These are phyloP conservation scores for Leccinum barrowsii DNA, from an alignment of 768 basidiomycete species.

Conservation along the genomic window DNA sequence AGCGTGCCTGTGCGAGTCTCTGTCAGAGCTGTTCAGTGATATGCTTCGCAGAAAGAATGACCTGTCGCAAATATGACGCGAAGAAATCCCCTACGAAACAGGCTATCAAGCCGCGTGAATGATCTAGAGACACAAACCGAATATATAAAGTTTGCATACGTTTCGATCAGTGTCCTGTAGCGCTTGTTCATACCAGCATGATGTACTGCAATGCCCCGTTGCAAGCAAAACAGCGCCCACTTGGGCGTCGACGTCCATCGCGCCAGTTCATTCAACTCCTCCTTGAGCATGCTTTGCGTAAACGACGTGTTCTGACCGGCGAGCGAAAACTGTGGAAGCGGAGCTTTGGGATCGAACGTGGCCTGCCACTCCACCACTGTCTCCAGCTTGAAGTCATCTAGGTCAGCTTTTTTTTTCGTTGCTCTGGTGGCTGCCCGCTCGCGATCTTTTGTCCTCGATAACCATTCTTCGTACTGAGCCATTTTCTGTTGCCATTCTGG, in stretches of 20 bases:
- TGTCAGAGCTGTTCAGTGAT: neutral
- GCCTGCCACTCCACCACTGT: constrained; percentile 42
- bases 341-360: constrained; percentile 55
- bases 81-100: constrained; percentile 61
- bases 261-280: constrained; percentile 41
- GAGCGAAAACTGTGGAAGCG: constrained; percentile 60
- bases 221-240: constrained; percentile 49
- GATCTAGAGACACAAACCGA: neutral
- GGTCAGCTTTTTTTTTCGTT: constrained; percentile 37
- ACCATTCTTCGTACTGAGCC: constrained; percentile 49
- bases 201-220: constrained; percentile 64
- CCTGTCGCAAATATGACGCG: constrained; percentile 68
- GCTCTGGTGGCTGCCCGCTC: constrained; percentile 40
- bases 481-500: constrained; percentile 51
- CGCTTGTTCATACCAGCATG: constrained; percentile 66
- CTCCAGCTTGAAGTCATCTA: constrained; percentile 22
- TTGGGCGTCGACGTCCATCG: constrained; percentile 31
- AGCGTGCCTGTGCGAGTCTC: constrained; percentile 47
- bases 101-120: constrained; percentile 6
- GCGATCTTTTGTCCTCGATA: constrained; percentile 43
- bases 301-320: constrained; percentile 42
- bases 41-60: constrained; percentile 13
- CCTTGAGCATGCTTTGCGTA: constrained; percentile 44
- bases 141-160: constrained; percentile 31
- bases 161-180: constrained; percentile 58